Percentiles rank a stretch among this genome's conserved stretches.
These are phyloP conservation scores for Esteya vermicola DNA, from an alignment of 2,329 filamentous ascomycete species.

Conservation along the genomic window DNA sequence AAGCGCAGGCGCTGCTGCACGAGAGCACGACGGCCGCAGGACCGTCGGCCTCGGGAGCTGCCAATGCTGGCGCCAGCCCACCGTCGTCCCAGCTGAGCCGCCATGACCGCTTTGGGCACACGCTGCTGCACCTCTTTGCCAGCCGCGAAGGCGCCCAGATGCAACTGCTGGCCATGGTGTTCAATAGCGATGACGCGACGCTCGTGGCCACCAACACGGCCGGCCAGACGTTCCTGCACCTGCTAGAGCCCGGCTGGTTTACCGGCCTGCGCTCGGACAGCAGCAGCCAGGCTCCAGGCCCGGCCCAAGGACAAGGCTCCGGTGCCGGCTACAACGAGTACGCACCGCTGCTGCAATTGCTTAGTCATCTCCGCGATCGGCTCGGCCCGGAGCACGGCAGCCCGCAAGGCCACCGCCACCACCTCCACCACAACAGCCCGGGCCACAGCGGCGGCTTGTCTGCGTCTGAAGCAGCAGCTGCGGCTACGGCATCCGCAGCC, in stretches of 20 bases:
- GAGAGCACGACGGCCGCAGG: constrained; percentile 7
- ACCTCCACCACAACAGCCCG: neutral
- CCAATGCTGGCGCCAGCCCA: too few relatives aligned
- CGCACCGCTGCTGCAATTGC: constrained; percentile 14
- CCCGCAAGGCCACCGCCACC: neutral
- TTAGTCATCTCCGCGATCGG: constrained; percentile 15
- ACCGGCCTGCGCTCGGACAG: constrained; percentile 10
- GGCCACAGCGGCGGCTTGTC: neutral
- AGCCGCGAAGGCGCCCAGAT: constrained; percentile 18
- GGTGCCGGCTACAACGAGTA: too few relatives aligned
- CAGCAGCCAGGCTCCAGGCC: too few relatives aligned
- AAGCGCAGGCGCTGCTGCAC: constrained; percentile 11
- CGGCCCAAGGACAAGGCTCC: too few relatives aligned
- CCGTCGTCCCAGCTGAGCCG: constrained; percentile 13
- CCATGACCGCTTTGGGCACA: constrained; percentile 32
- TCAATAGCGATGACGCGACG: constrained; percentile 11
- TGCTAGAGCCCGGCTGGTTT: constrained; percentile 23
- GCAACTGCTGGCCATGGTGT: constrained; percentile 15
- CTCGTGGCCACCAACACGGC: constrained; percentile 24
- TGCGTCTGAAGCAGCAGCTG: neutral
- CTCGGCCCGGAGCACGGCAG: neutral
- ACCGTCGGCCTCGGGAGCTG: neutral
- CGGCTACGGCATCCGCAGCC: neutral
- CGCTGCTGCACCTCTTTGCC: constrained; percentile 30
- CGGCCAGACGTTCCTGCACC: constrained; percentile 34